Percentiles rank a stretch among this genome's conserved stretches.
phyloP scores from a whole-genome alignment of 2,329 filamentous ascomycete species.

The Exophiala bonariae region DNA sequence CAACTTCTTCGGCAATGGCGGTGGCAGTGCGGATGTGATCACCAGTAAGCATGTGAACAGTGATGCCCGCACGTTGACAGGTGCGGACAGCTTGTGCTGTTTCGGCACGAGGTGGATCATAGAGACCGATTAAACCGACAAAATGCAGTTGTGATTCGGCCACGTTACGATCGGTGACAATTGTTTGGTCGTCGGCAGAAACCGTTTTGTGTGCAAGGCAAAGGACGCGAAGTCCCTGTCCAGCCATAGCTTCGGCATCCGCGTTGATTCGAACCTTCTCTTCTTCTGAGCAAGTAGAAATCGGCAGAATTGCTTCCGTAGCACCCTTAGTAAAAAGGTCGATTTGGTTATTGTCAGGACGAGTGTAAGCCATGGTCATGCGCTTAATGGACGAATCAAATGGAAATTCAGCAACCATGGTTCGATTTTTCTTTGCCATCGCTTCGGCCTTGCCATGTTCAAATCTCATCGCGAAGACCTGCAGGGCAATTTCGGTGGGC shows the following conservation, averaged over 20 bases:
- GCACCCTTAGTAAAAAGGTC: constrained; percentile 49
- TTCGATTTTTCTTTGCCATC: constrained; percentile 47
- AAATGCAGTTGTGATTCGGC: constrained; percentile 69
- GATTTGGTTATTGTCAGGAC: constrained; percentile 9
- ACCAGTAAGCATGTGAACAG: constrained; percentile 81
- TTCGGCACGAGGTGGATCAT: constrained; percentile 81
- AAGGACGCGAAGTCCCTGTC: constrained; percentile 64
- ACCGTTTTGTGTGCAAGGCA: constrained; percentile 34
- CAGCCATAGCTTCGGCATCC: constrained; percentile 63
- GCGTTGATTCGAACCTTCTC: constrained; percentile 55
- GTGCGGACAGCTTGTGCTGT: constrained; percentile 70
- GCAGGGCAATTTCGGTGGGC: constrained; percentile 67
- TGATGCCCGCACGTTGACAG: constrained; percentile 72
- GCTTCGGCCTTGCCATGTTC: constrained; percentile 50
- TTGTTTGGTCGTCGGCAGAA: constrained; percentile 41
- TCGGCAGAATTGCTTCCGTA: constrained; percentile 62
- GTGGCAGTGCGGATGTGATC: constrained; percentile 77
- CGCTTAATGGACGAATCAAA: constrained; percentile 70
- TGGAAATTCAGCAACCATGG: constrained; percentile 61
- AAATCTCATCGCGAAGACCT: constrained; percentile 68
- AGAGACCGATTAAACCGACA: constrained; percentile 80
- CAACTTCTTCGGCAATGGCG: constrained; percentile 76
- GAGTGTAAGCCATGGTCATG: constrained; percentile 64
- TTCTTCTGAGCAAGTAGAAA: constrained; percentile 53
- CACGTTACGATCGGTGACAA: constrained; percentile 53